Base-by-base conservation (phyloP, 768 basidiomycete genomes). In the Dacryopinax primogenitus region DNA sequence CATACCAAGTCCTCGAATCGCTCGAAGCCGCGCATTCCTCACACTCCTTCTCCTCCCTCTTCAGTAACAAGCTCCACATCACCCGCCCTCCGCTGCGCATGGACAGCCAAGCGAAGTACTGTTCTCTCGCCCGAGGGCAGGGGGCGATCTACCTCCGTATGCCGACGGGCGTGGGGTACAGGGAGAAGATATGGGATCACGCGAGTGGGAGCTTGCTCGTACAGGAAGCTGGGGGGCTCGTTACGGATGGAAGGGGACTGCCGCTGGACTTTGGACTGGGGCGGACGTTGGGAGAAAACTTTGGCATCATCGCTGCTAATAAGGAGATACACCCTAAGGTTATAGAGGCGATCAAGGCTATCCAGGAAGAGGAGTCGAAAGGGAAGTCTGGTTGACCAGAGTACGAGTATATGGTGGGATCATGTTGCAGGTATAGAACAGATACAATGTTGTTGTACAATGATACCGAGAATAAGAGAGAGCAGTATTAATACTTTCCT, bases 171-270 rank as follows among this genome's bases (percentile, higher is more conserved):
- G 77, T 82, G 2, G 88, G 86, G 1, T 97, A 98, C 74, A 74
- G 77, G 67, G 95, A 97, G 74, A 97, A 97, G 77, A 94, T 98
- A n/a, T 99, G 95, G 94, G 95, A 97, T 71, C 96, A 97, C 72
- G 92, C 95, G 0, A 83, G 90, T 0, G 95, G 96, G 0, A 78
- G 83, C 1, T 72, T 98, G 15, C 81, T 99, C 4, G 83, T 98
- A 15, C 82, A 84, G 68, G 95, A 97, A 74, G 89, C 92, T 0
- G 94, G 93, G 0, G 94, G 94, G 0, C 68, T 87, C n/a, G 83
- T 97, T 35, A 87, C 86, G 0, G 89, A 98, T 73, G 88, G 88
- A 62, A 80, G 85, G 44, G 95, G 93, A 1, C 68, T 81, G 63
- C 80, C 81, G 0, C 83, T 99, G 28, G 81, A 95, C 72, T 97